These are phyloP conservation scores for Stephania japonica DNA, from an alignment of 164 flowering plant species.

Conservation along the genomic window DNA sequence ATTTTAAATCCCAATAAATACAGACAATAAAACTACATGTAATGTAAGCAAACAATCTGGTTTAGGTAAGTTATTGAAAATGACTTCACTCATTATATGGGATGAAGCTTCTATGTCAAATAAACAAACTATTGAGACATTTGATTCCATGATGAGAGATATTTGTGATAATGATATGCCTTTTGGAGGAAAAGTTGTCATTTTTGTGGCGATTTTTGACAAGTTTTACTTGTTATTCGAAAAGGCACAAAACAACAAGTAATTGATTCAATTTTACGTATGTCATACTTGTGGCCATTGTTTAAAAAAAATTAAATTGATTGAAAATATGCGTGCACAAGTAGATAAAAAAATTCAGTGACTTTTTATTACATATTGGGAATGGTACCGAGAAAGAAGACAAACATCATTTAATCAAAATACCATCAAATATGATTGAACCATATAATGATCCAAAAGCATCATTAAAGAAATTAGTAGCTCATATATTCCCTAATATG, in stretches of 20 bases:
- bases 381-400: not conserved
- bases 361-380: not conserved
- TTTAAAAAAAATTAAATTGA: too few species aligned
- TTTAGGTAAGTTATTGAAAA: not conserved
- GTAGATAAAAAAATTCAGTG: not conserved
- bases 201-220: slow-evolving; percentile 14
- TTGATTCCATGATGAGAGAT: slow-evolving; percentile 14
- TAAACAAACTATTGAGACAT: not conserved
- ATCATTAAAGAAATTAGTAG: not conserved
- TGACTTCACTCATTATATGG: slow-evolving; percentile 5
- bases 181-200: slow-evolving; percentile 17
- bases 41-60: not conserved
- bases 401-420: not conserved
- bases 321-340: not conserved
- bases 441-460: not conserved
- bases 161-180: not conserved
- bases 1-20: not conserved
- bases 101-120: slow-evolving; percentile 15
- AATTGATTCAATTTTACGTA: not conserved
- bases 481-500: not conserved
- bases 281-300: not conserved
- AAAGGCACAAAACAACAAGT: not conserved
- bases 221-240: slow-evolving; percentile 4
- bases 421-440: not conserved
- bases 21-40: not conserved